Conservation (phyloP, 1,284 basidiomycete species). For the Ustanciosporium gigantosporum region DNA sequence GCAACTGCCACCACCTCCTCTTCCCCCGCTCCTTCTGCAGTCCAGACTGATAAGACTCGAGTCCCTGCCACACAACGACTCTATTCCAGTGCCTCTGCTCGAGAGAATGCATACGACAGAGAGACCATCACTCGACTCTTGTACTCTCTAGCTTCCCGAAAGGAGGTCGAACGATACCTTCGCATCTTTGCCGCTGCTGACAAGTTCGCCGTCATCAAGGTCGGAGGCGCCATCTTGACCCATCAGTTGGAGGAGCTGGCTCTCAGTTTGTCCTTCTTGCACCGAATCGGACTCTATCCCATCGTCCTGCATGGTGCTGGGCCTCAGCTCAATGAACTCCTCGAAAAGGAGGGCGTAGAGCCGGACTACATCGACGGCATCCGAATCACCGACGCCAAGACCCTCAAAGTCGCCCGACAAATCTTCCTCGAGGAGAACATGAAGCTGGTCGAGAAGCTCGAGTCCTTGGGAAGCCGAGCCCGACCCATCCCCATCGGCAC, state of each 20-base stretch:
- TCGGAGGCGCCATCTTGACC: constrained; percentile 60
- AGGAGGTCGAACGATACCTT: constrained; percentile 61
- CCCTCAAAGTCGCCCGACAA: constrained; percentile 58
- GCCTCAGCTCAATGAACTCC: constrained; percentile 61
- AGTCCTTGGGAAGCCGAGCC: constrained; percentile 58
- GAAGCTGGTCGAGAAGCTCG: constrained; percentile 59
- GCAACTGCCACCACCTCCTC: constrained; percentile 9
- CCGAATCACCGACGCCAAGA: constrained; percentile 60
- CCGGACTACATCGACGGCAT: constrained; percentile 61
- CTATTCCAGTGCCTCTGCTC: constrained; percentile 39
- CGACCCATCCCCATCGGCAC: constrained; percentile 60
- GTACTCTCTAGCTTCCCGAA: constrained; percentile 60
- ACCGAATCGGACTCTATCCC: constrained; percentile 60
- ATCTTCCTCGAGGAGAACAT: constrained; percentile 61
- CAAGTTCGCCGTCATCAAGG: constrained; percentile 61
- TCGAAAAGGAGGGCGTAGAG: constrained; percentile 59
- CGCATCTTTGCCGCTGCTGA: constrained; percentile 60
- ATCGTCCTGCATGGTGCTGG: constrained; percentile 60
- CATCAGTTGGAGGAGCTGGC: constrained; percentile 60
- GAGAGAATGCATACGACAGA: constrained; percentile 46
- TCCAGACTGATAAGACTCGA: constrained; percentile 18
- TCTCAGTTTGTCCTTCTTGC: constrained; percentile 59
- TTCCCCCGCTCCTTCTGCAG: constrained; percentile 3
- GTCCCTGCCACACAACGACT: constrained; percentile 10
- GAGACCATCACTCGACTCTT: constrained; percentile 59